Evolutionary conservation across 305 asterid genomes (phyloP), one percentile per base, ranked within the genome.

Genomic region (Fraxinus greggii): DNA sequence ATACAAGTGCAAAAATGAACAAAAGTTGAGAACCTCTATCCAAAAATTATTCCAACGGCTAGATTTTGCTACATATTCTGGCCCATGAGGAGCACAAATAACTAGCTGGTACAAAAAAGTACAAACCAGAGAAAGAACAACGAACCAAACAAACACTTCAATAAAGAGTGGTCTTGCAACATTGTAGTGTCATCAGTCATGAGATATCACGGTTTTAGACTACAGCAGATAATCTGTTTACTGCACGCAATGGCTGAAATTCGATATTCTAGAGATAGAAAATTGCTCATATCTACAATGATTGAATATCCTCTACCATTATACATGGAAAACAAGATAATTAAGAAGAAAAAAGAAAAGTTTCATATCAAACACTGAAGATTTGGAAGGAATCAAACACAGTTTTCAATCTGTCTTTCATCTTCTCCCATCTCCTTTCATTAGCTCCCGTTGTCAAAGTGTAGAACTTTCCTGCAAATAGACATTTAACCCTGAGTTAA

Each of bases 391-490:
- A 94, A 77, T 96, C 94, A 1, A 93, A 93, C 80, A 95, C 93
- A 3, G 97, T 90, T 69, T 90, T 90, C 81, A 96, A 91, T 70
- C 95, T 86, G 67, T 94, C 98, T 85, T 96, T 94, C 95, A 94
- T 93, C 92, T 96, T 94, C 70, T 80, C 94, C 99, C 98, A 94
- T 85, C 98, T 91, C 91, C 97, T 90, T 89, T 96, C 97, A 76
- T 94, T 96, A 9, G 98, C 91, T 9, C 97, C 98, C 8, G 98
- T 94, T 75, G 98, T 96, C 91, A 94, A 83, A 1, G 99, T 94
- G 84, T 92, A 96, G 86, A 96, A 94, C 85, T 89, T 93, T 76
- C 98, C 98, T 96, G 94, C 91, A 89, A 75, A 0, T 8, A 23
- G 21, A 51, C 67, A 56, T 19, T 56, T 56, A 19, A 56, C 9